Evolutionary conservation across 306 rosid species (phyloP), one percentile per base, ranked within the genome.

Genomic region (Vigna radiata): DNA sequence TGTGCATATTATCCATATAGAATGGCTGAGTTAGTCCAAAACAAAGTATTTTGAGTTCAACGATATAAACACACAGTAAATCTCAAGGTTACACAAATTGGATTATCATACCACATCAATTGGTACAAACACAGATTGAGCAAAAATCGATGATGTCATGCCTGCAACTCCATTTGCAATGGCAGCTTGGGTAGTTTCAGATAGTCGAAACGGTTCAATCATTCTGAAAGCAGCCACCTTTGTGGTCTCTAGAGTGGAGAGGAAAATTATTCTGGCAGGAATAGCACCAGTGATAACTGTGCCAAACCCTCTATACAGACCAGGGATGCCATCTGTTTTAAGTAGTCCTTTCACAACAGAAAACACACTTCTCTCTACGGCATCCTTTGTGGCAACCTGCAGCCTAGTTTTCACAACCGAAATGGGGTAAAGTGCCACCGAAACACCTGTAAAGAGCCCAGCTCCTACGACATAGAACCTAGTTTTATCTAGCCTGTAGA

Each of bases 111-210:
- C 99, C 97, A 95, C 97, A 79, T 95, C 99, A 79, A 95, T 89
- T 50, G 99, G 99, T 73, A 95, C 99, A 83, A 92, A 95, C 46
- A 95, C 95, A 72, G 94, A 84, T 85, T 95, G 99, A 82, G 97
- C 86, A 31, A 86, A 64, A 83, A 95, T 83, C 2, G 99, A 89
- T 16, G 97, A 92, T 33, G 89, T 85, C 99, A 95, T 92, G 83
- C 99, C 99, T 58, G 93, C 99, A 69, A 91, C 16, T 77, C 99
- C 99, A 84, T 95, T 95, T 59, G 97, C 97, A 56, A 95, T 13
- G 48, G 99, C 99, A 41, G 97, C 99, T 80, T 92, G 79, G 6
- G 92, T 70, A 33, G 97, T 88, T 63, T 92, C 99, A 55, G 99
- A 89, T 18, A 95, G 81, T 50, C 61, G 82, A 50, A 89, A 79